A percentile compares a stretch with the other conserved stretches of the same genome.
Conservation (phyloP, 805 yeast genomes). For the Clavispora vitiphila region DNA sequence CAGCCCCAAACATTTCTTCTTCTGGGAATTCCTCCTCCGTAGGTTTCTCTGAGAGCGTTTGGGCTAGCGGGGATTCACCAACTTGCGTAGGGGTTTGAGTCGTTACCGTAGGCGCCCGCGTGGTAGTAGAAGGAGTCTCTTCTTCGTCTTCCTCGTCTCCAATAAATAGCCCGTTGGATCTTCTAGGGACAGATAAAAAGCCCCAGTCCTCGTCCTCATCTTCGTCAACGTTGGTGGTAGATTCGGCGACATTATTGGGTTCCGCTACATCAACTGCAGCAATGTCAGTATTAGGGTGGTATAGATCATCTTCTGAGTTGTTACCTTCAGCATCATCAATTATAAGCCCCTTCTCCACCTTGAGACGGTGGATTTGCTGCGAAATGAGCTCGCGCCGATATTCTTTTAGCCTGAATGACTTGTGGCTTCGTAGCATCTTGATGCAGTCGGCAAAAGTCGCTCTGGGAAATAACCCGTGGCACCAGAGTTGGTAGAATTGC, state of each 20-base stretch:
- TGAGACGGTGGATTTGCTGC: constrained; percentile 13
- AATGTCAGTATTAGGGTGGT: constrained; percentile 7
- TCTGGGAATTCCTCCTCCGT: constrained; percentile 5
- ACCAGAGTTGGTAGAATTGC: constrained; percentile 43
- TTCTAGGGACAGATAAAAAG: constrained; percentile 9
- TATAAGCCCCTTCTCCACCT: constrained; percentile 17
- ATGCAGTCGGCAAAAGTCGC: constrained; percentile 16
- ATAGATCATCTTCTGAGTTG: constrained; percentile 5
- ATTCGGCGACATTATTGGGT: constrained; percentile 3
- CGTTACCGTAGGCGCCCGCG: no score
- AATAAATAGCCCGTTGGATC: constrained; percentile 23
- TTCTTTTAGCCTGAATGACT: constrained; percentile 8
- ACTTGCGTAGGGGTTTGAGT: no score
- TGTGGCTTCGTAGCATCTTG: constrained; percentile 11
- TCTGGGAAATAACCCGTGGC: constrained; percentile 29
- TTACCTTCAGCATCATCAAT: constrained; percentile 5
- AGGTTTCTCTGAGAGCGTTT: no score
- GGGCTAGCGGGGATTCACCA: no score
- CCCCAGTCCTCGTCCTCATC: constrained; percentile 18
- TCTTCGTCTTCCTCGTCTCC: constrained; percentile 33
- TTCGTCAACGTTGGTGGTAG: background rate
- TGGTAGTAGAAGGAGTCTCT: background rate
- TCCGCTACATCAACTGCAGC: constrained; percentile 8
- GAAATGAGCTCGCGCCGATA: constrained; percentile 12
- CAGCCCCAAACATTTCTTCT: constrained; percentile 8